Evolutionary conservation across 140 eudicot genomes (phyloP).

Genomic region (Stevia rebaudiana): DNA sequence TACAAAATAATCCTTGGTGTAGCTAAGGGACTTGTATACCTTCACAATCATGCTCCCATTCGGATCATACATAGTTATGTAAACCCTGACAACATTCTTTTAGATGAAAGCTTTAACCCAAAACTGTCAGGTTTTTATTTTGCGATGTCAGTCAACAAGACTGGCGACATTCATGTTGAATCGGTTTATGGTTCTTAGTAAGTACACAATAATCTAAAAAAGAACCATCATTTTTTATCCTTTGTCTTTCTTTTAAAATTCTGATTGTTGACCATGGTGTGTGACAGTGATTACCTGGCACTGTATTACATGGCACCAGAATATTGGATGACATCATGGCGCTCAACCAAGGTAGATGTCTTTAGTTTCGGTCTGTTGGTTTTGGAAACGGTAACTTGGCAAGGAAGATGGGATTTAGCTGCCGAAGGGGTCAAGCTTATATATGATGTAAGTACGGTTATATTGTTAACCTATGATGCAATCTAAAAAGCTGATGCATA

Average conservation of each 20-base stretch:
- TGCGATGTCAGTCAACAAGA: too few relatives aligned
- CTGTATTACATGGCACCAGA: background rate
- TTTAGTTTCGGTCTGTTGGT: slow-evolving; percentile 18
- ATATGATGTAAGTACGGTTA: too few relatives aligned
- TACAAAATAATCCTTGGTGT: slow-evolving; percentile 10
- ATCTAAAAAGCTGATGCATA: background rate
- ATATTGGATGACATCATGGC: background rate
- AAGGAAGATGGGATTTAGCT: background rate
- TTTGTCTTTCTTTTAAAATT: background rate
- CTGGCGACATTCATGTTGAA: too few relatives aligned
- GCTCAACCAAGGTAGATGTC: background rate
- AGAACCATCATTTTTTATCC: too few relatives aligned
- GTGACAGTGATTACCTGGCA: too few relatives aligned
- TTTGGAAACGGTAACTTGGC: slow-evolving; percentile 1
- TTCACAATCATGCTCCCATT: slow-evolving; percentile 22
- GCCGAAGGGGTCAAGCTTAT: background rate
- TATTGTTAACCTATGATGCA: too few relatives aligned
- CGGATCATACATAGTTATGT: slow-evolving; percentile 15
- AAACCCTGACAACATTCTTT: slow-evolving; percentile 18
- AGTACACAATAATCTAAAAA: too few relatives aligned
- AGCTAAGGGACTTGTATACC: slow-evolving; percentile 27
- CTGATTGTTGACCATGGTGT: background rate
- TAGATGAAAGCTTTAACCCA: slow-evolving; percentile 19
- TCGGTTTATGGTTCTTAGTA: too few relatives aligned
- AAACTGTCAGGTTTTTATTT: slow-evolving; percentile 3